Conservation (phyloP, 2,329 filamentous ascomycete genomes). For the Pyricularia sp. region DNA sequence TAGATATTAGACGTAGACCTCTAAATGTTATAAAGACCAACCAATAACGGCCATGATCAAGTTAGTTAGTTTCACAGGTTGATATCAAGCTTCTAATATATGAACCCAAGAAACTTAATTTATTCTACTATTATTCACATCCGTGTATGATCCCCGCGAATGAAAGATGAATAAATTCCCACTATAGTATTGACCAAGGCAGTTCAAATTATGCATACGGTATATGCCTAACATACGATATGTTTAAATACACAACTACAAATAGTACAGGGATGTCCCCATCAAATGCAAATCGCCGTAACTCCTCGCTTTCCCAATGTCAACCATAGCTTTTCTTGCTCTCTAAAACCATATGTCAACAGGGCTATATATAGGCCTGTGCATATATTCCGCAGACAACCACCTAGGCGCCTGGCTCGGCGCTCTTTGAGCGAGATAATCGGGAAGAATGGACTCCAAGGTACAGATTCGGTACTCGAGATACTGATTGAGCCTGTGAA, state of each 20-base stretch:
- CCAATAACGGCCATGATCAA: too few species aligned
- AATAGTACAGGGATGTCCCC: background rate
- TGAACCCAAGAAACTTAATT: too few species aligned
- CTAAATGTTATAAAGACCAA: too few species aligned
- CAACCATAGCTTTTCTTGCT: background rate
- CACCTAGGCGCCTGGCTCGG: background rate
- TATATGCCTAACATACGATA: background rate
- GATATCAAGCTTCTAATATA: too few species aligned
- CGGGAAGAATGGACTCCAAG: background rate
- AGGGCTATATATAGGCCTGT: background rate
- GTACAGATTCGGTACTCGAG: background rate
- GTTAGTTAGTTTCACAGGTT: too few species aligned
- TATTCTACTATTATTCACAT: too few species aligned
- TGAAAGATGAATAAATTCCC: background rate
- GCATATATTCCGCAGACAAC: background rate
- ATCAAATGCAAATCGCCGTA: background rate
- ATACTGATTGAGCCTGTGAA: background rate
- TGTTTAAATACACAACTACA: background rate
- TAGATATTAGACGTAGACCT: too few species aligned
- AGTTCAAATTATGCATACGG: background rate
- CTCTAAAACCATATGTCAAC: background rate
- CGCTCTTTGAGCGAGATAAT: background rate
- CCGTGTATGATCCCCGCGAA: too few species aligned
- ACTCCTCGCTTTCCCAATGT: background rate
- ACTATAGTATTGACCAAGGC: background rate